These are phyloP conservation scores for Cinnamomum chago DNA, from an alignment of 164 flowering plant genomes.

Conservation along the genomic window DNA sequence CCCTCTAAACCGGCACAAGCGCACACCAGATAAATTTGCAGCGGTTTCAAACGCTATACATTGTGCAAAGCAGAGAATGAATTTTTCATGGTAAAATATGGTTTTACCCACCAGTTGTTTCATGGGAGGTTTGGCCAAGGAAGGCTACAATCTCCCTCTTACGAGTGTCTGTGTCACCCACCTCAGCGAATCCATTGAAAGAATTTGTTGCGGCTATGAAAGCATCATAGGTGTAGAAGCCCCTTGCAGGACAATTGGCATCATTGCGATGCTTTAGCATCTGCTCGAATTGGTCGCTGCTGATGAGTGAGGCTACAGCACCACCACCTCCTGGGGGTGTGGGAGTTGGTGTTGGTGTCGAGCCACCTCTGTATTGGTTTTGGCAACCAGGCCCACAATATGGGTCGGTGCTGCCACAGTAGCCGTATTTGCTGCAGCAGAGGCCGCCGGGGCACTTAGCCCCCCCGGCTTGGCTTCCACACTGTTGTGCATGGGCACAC, in stretches of 20 bases:
- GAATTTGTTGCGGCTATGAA: conserved; percentile 38
- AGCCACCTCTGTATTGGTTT: neutral
- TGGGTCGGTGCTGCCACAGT: conserved; percentile 2
- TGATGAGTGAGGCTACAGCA: neutral
- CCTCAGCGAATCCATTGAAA: conserved; percentile 29
- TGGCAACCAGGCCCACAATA: conserved; percentile 4
- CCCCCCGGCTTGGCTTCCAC: conserved; percentile 2
- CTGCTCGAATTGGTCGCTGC: neutral
- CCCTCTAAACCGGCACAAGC: too few relatives aligned
- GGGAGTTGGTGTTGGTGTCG: neutral
- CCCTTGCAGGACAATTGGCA: neutral
- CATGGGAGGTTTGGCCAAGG: conserved; percentile 17
- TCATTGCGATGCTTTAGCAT: conserved; percentile 5
- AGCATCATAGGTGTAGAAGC: conserved; percentile 42
- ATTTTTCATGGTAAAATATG: too few relatives aligned
- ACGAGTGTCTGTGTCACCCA: conserved; percentile 27
- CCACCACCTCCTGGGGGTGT: neutral
- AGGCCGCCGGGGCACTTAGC: conserved; percentile 2
- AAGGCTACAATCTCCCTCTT: conserved; percentile 18
- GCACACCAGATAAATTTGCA: too few relatives aligned
- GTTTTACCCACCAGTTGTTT: conserved; percentile 8
- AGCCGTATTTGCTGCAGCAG: conserved; percentile 7
- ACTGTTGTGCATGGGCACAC: neutral
- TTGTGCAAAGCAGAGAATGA: too few relatives aligned
- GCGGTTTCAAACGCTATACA: too few relatives aligned